Evolutionary conservation across 345 rosid genomes (phyloP).

Genomic region (Fremontodendron californicum): DNA sequence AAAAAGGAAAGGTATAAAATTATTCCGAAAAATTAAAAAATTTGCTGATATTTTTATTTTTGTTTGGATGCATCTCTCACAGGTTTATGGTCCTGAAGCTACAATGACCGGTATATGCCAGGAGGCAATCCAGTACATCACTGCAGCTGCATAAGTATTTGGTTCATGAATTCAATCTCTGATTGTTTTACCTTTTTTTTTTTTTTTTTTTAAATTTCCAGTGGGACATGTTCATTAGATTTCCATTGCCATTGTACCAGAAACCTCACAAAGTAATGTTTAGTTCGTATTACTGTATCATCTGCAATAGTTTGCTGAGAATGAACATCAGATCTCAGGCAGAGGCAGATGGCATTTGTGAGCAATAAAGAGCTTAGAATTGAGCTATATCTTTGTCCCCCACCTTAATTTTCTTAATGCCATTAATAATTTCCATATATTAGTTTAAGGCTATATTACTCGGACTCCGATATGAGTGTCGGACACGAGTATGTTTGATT

Average conservation of each 20-base stretch:
- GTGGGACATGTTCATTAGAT: constrained; percentile 8
- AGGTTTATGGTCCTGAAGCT: constrained; percentile 95
- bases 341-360: neutral
- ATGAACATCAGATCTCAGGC: neutral
- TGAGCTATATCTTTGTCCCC: neutral
- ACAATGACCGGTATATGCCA: constrained; percentile 98
- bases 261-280: constrained; percentile 12
- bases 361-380: constrained; percentile 17
- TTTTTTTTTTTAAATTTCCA: neutral
- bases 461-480: too few species aligned
- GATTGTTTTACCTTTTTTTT: neutral
- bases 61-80: neutral
- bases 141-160: constrained; percentile 54
- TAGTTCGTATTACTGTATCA: constrained; percentile 13
- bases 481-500: too few species aligned
- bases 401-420: too few species aligned
- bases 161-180: neutral
- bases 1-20: too few species aligned
- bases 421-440: too few species aligned
- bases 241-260: constrained; percentile 3
- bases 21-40: neutral
- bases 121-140: constrained; percentile 77
- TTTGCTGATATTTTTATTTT: neutral
- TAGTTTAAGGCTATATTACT: too few species aligned
- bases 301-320: constrained; percentile 8